Conservation (phyloP, 2,329 filamentous ascomycete genomes). For the Fusarium newnesense region DNA sequence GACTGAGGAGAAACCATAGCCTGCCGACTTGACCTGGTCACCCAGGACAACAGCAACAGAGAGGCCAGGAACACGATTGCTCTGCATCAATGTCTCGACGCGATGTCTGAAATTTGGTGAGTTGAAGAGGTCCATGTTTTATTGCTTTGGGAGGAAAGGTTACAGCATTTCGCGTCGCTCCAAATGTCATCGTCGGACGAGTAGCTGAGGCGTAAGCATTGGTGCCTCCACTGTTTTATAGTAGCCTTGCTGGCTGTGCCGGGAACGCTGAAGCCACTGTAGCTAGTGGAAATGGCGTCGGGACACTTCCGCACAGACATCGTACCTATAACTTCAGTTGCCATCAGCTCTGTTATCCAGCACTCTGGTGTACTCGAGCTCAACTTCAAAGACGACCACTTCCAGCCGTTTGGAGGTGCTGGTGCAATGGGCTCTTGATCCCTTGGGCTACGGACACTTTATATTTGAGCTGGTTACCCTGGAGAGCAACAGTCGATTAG, state of each 20-base stretch:
- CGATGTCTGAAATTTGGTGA: not conserved
- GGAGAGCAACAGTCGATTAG: too few species aligned
- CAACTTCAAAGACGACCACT: too few species aligned
- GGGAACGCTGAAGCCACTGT: not conserved
- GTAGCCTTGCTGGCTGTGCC: not conserved
- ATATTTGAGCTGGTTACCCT: too few species aligned
- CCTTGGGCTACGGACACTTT: too few species aligned
- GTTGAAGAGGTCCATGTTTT: not conserved
- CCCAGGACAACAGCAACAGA: not conserved
- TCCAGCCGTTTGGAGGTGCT: too few species aligned
- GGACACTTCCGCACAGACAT: too few species aligned
- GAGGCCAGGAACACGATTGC: conserved; percentile 5
- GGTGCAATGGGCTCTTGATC: too few species aligned
- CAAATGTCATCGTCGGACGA: not conserved
- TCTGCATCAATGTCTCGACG: not conserved
- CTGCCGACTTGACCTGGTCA: not conserved
- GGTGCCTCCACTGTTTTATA: not conserved
- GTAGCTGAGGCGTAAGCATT: not conserved
- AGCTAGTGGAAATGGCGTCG: not conserved
- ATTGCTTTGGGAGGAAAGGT: accelerated
- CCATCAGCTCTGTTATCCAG: too few species aligned
- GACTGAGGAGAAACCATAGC: not conserved
- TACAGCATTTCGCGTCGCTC: accelerated
- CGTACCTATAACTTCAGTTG: too few species aligned
- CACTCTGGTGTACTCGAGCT: too few species aligned